Evolutionary conservation across 202 grass and related monocot genomes (phyloP).

Genomic region (Hordeum pubiflorum): DNA sequence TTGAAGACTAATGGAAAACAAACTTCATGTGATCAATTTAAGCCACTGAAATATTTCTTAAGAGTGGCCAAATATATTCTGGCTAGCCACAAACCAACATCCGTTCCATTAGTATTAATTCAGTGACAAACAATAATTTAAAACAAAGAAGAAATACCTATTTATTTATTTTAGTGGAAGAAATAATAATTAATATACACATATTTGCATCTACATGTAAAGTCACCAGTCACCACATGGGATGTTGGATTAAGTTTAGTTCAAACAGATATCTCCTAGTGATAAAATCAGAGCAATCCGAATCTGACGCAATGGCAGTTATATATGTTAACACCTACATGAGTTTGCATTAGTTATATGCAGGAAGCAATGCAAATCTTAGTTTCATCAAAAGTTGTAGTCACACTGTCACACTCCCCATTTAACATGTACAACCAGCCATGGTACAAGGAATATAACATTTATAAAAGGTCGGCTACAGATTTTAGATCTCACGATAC

Average conservation of each 20-base stretch:
- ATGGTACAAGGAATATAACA: neutral
- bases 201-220: neutral
- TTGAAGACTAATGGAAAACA: conserved; percentile 50
- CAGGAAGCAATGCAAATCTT: neutral
- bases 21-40: conserved; percentile 16
- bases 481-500: neutral
- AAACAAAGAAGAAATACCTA: neutral
- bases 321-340: neutral
- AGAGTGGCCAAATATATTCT: neutral
- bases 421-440: neutral
- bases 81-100: neutral
- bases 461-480: neutral
- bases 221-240: neutral
- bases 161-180: neutral
- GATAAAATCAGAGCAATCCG: neutral
- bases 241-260: neutral
- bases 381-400: neutral
- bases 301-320: neutral
- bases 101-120: neutral
- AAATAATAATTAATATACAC: neutral
- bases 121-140: neutral
- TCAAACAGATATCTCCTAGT: neutral
- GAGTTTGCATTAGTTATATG: neutral
- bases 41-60: conserved; percentile 9
- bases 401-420: neutral